phyloP scores from a whole-genome alignment of 345 rosid species.

The Leavenworthia alabamica region DNA sequence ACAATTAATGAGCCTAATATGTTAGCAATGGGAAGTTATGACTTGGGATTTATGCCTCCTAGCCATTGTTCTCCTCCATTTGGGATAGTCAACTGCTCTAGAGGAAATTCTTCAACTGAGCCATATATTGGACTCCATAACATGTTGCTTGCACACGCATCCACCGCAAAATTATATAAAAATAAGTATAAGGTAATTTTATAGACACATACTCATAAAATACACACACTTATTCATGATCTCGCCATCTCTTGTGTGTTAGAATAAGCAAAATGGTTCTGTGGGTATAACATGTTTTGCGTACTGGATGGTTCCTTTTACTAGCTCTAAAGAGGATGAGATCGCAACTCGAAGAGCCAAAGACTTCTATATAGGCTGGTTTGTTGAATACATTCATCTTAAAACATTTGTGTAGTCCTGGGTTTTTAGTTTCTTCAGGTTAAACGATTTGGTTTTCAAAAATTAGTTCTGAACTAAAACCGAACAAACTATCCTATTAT shows the following conservation, averaged over 20 bases:
- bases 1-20: constrained; percentile 69
- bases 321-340: too few relatives aligned
- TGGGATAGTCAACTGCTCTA: constrained; percentile 19
- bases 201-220: too few relatives aligned
- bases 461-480: too few relatives aligned
- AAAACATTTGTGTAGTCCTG: too few relatives aligned
- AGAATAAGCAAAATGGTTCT: background rate
- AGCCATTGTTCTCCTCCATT: constrained; percentile 34
- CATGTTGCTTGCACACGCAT: constrained; percentile 57
- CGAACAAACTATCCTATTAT: too few relatives aligned
- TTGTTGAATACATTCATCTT: background rate
- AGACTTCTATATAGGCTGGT: background rate
- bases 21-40: constrained; percentile 34
- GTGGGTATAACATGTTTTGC: background rate
- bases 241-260: background rate
- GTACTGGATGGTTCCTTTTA: background rate
- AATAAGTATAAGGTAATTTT: constrained; percentile 44
- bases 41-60: constrained; percentile 28
- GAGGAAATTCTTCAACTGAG: constrained; percentile 61
- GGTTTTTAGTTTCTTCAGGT: too few relatives aligned
- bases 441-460: too few relatives aligned
- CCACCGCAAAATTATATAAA: constrained; percentile 44
- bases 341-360: background rate
- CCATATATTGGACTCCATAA: constrained; percentile 58
- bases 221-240: too few relatives aligned